phyloP scores from a whole-genome alignment of 1,139 yeast genomes.

The Magnusiomyces clavatus region DNA sequence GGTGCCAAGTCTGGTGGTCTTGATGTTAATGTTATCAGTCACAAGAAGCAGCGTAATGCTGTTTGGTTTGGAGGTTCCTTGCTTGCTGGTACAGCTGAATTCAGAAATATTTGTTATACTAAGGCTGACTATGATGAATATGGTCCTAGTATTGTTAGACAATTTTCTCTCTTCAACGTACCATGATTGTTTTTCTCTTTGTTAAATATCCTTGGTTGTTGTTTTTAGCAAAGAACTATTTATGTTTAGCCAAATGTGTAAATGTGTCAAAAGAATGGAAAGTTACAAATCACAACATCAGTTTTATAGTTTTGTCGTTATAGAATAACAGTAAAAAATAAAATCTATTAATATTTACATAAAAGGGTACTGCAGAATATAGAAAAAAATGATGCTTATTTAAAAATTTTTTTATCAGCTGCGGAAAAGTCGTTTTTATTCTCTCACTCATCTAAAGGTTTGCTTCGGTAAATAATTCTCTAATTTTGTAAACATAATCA shows the following conservation, averaged over 20 bases:
- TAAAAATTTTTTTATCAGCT: no score
- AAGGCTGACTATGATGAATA: constrained; percentile 96
- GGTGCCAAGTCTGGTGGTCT: constrained; percentile 85
- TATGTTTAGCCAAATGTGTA: no score
- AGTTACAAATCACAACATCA: no score
- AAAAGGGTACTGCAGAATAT: no score
- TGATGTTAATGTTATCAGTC: constrained; percentile 93
- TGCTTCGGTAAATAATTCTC: constrained; percentile 16
- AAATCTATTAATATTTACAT: no score
- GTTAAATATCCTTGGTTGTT: no score
- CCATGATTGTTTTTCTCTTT: constrained; percentile 38
- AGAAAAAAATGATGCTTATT: no score
- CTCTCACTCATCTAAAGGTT: constrained; percentile 1
- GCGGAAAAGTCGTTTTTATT: not conserved
- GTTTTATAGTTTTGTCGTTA: no score
- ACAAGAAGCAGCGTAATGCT: constrained; percentile 95
- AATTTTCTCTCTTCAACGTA: constrained; percentile 86
- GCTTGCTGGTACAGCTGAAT: constrained; percentile 94
- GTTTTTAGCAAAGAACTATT: no score
- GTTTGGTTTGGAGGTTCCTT: constrained; percentile 99
- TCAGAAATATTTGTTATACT: constrained; percentile 92
- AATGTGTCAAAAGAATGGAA: no score
- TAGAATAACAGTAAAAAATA: no score
- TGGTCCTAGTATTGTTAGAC: constrained; percentile 96
- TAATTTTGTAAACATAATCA: constrained; percentile 22